Evolutionary conservation across 805 yeast genomes (phyloP).

Genomic region (Candida ficus): DNA sequence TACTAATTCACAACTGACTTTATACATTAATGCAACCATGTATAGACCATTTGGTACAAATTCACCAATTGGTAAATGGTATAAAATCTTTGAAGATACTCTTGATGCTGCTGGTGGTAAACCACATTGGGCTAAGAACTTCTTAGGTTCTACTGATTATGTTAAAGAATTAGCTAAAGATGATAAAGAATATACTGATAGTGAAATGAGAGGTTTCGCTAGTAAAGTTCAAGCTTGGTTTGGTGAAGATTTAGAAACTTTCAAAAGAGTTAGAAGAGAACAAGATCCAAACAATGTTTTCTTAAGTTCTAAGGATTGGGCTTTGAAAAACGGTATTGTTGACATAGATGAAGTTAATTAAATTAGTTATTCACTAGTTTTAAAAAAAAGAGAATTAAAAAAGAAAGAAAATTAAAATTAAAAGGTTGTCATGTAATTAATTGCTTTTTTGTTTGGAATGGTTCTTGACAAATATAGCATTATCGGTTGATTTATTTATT

Average conservation of each 20-base stretch:
- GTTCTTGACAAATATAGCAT: neutral
- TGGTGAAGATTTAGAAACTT: conserved; percentile 60
- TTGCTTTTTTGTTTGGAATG: neutral
- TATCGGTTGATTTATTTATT: neutral
- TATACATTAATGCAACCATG: conserved; percentile 91
- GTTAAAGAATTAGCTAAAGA: conserved; percentile 25
- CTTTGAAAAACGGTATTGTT: conserved; percentile 66
- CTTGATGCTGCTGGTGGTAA: conserved; percentile 78
- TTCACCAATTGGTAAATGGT: conserved; percentile 79
- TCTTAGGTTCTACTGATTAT: conserved; percentile 51
- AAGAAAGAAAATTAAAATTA: neutral
- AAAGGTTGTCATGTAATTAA: neutral
- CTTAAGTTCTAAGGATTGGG: conserved; percentile 75
- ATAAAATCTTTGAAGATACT: conserved; percentile 71
- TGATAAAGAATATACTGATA: conserved; percentile 43
- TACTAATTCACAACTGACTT: conserved; percentile 70
- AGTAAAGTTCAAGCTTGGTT: conserved; percentile 71
- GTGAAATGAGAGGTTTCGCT: conserved; percentile 78
- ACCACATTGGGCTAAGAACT: conserved; percentile 99
- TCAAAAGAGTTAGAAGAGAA: conserved; percentile 56
- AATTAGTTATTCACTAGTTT: neutral
- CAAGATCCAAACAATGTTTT: conserved; percentile 83
- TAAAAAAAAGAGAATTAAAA: neutral
- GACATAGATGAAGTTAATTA: conserved; percentile 8
- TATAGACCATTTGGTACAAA: conserved; percentile 85